phyloP scores from a whole-genome alignment of 768 basidiomycete genomes.

The Kwoniella pini region DNA sequence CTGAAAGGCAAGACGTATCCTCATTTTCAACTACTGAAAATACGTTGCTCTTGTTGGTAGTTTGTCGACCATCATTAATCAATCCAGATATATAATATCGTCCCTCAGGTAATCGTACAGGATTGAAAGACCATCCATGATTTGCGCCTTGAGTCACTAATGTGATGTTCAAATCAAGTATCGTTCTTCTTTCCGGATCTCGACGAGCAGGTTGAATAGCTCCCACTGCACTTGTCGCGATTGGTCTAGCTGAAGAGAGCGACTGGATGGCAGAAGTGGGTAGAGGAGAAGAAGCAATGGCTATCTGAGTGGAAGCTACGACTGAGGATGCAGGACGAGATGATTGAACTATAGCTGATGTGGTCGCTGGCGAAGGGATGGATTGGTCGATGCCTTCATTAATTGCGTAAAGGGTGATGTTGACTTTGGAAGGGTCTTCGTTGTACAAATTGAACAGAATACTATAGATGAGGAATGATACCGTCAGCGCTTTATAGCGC shows the following conservation, averaged over 20 bases:
- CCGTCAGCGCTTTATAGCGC: too few species aligned
- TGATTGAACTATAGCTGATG: not conserved
- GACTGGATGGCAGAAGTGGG: slow-evolving; percentile 1
- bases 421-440: slow-evolving; percentile 19
- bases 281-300: slow-evolving; percentile 5
- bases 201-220: not conserved
- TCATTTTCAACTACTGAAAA: slow-evolving; percentile 27
- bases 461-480: not conserved
- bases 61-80: slow-evolving; percentile 8
- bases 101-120: slow-evolving; percentile 27
- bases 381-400: slow-evolving; percentile 25
- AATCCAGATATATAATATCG: slow-evolving; percentile 29
- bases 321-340: not conserved
- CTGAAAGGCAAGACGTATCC: slow-evolving; percentile 30
- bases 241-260: not conserved
- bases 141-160: slow-evolving; percentile 26
- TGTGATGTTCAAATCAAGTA: slow-evolving; percentile 24
- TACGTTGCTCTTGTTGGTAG: slow-evolving; percentile 7
- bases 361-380: slow-evolving; percentile 11
- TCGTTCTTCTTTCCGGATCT: slow-evolving; percentile 8
- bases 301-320: not conserved
- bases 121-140: slow-evolving; percentile 19
- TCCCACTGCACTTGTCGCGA: not conserved
- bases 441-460: slow-evolving; percentile 11
- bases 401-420: slow-evolving; percentile 23